These are phyloP conservation scores for Spinellus fusiger DNA, from an alignment of 192 early-diverging fungal genomes.

Conservation along the genomic window DNA sequence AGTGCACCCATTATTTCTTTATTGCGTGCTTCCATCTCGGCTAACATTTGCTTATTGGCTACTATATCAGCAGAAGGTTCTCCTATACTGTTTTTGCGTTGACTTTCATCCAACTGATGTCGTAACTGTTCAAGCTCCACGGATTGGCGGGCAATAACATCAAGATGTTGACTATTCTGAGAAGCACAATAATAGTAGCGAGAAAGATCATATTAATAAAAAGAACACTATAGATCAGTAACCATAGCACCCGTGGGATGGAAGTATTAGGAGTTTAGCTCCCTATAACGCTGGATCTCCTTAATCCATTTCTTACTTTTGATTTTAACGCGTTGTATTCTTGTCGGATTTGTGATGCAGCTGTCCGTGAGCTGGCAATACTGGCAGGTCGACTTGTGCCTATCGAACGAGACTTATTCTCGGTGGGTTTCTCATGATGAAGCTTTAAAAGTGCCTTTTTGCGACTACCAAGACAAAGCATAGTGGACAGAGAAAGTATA, in stretches of 20 bases:
- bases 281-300: neutral
- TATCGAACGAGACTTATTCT: neutral
- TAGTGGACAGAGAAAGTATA: neutral
- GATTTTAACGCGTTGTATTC: constrained; percentile 12
- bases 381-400: neutral
- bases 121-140: constrained; percentile 24
- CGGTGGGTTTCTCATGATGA: neutral
- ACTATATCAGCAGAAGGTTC: neutral
- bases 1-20: constrained; percentile 1
- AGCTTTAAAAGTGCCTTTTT: neutral
- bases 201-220: neutral
- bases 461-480: neutral
- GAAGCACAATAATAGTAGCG: neutral
- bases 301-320: neutral
- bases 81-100: neutral
- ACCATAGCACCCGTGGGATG: neutral
- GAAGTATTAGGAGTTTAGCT: neutral
- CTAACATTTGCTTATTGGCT: neutral
- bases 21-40: neutral
- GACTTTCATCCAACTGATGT: constrained; percentile 6
- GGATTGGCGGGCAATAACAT: constrained; percentile 24
- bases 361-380: constrained; percentile 3
- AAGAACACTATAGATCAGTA: neutral
- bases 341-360: constrained; percentile 4
- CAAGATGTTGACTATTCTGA: constrained; percentile 26